These are phyloP conservation scores for Aureobasidium sp. DNA, from an alignment of 2,329 filamentous ascomycete genomes.

Conservation along the genomic window DNA sequence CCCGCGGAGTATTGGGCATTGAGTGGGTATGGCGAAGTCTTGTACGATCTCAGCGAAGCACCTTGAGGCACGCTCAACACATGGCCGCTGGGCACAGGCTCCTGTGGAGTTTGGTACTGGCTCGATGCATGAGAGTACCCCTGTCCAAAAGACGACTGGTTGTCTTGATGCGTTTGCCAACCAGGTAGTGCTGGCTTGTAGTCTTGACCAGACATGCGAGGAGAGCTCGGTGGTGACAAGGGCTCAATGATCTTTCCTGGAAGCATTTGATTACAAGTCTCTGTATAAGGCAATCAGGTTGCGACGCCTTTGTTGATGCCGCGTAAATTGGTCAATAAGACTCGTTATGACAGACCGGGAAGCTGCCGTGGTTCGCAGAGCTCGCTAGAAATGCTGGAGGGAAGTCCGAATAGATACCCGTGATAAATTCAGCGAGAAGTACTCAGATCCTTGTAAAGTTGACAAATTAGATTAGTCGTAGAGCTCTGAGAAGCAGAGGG, in stretches of 20 bases:
- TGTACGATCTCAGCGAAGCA: constrained; percentile 15
- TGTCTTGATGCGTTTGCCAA: constrained; percentile 35
- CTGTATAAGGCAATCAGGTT: constrained; percentile 5
- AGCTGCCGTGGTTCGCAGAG: constrained; percentile 13
- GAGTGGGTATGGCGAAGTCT: constrained; percentile 13
- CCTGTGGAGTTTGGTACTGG: constrained; percentile 8
- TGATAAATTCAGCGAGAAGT: neutral
- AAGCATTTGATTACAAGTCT: constrained; percentile 25
- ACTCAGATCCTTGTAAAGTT: constrained; percentile 3
- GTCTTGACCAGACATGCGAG: constrained; percentile 44
- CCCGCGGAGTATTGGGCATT: constrained; percentile 10
- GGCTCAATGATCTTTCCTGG: constrained; percentile 41
- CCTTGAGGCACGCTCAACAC: constrained; percentile 7
- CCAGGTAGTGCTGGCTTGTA: constrained; percentile 37
- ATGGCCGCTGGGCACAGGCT: neutral
- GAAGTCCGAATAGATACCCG: neutral
- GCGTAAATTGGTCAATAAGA: constrained; percentile 2
- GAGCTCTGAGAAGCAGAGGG: neutral
- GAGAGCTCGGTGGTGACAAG: constrained; percentile 44
- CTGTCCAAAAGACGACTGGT: constrained; percentile 21
- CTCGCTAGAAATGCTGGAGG: constrained; percentile 5
- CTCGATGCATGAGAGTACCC: neutral
- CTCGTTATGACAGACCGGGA: neutral
- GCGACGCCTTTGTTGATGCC: constrained; percentile 8
- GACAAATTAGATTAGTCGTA: constrained; percentile 9